Evolutionary conservation across 495 filamentous ascomycete species (phyloP), one percentile per base, ranked within the genome.

Genomic region (Penicillium longicatenatum): DNA sequence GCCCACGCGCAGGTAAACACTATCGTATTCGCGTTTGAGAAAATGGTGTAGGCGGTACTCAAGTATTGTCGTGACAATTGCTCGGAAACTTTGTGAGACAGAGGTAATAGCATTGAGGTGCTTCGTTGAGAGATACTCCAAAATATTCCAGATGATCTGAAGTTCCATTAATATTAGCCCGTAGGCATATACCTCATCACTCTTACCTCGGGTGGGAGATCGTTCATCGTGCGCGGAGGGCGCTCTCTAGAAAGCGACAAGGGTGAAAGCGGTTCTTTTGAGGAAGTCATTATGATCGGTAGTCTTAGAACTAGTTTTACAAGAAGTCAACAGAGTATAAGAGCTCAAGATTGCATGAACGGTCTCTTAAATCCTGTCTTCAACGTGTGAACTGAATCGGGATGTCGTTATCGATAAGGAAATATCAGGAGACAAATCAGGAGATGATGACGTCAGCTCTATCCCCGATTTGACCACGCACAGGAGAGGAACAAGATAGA

Each of bases 151-250:
- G 19, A 16, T 29, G 8, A 46, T 21, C 44, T 46, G 14, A 10
- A 14, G 20, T 12, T 2, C 14, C 8, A 29, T 21, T 46, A 26
- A 16, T 6, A 22, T 26, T 16, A 11, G 14, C 1, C 8, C 19
- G 29, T 46, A 20, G 10, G 22, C 29, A 6, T 46, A 16, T 16
- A 9, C 14, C 22, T 16, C 12, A 46, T 46, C 19, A 12, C 29
- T 45, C 42, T 46, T 26, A 46, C 44, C 44, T 46, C 44, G 1
- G 44, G 7, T n/a, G 44, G 44, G 22, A 46, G 21, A 26, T 46
- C 44, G 16, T 22, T 5, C 20, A 46, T 22, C 5, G 21, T 16
- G 9, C 44, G 5, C 10, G 10, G 21, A 9, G 20, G 19, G 0
- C 22, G 20, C 26, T 2, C 26, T 24, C 21, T 24, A 35, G 31